Evolutionary conservation across 192 early-diverging fungal genomes (phyloP), one percentile per base, ranked within the genome.

Genomic region (Coemansia sp.): DNA sequence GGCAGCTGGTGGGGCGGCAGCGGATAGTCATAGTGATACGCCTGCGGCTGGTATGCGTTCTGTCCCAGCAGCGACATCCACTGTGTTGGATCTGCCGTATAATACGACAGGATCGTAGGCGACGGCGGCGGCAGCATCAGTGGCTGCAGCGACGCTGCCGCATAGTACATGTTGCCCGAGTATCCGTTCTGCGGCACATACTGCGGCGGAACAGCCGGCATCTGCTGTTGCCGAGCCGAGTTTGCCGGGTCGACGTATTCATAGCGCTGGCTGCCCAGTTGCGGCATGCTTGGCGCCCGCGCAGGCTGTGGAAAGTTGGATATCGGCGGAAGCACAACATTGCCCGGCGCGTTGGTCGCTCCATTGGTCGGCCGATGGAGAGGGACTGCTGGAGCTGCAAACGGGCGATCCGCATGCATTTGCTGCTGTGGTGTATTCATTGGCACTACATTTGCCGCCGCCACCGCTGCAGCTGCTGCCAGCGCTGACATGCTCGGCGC

Each of bases 81-180:
- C 11, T 72, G 62, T 10, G 62, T 62, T 2, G 81, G 81, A 52
- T 83, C 76, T 1, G 69, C 60, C 51, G 57, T 72, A 59, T 83
- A 83, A 59, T 83, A 83, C 51, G 82, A 83, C 2, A 83, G 62
- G 34, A 83, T 79, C 12, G 69, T 79, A 0, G 82, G 82, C n/a
- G 82, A 83, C 20, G 82, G 82, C 17, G 82, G 82, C 50, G 82
- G 82, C 19, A 79, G 48, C 69, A 83, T 79, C 28, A 78, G 64
- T 14, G 72, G 72, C 60, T 83, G 82, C 22, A 78, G 37, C 38
- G 69, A 60, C 26, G 65, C 34, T n/a, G 21, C 36, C 9, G 42
- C 60, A 37, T 71, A 72, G 36, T 68, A 65, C 62, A 72, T 21
- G 49, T 62, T 72, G 8, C 60, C 59, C 11, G 57, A 28, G 52